Evolutionary conservation across 768 basidiomycete species (phyloP).

Genomic region (Cyclocybe aegerita): DNA sequence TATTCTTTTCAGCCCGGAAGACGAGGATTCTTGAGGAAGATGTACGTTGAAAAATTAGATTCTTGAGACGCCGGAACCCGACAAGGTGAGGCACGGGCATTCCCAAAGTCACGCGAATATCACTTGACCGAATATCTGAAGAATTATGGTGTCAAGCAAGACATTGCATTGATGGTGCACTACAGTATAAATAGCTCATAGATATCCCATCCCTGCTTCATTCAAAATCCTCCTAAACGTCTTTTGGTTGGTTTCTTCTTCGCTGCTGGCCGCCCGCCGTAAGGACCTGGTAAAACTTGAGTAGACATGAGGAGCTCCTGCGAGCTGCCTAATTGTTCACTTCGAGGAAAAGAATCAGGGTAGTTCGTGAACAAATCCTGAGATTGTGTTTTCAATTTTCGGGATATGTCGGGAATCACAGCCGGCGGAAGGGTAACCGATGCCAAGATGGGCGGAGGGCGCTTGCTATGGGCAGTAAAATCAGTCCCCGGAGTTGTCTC

Average conservation of each 20-base stretch:
- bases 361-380: constrained; percentile 10
- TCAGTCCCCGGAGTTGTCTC: not conserved
- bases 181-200: not conserved
- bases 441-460: constrained; percentile 13
- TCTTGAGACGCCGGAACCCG: not conserved
- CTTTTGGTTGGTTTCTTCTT: constrained; percentile 68
- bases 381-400: constrained; percentile 9
- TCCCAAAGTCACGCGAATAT: constrained; percentile 26
- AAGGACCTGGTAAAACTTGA: constrained; percentile 68
- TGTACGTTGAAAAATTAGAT: not conserved
- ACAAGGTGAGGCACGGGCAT: constrained; percentile 13
- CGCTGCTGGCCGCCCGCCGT: constrained; percentile 56
- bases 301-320: constrained; percentile 61
- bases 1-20: constrained; percentile 17
- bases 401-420: constrained; percentile 1
- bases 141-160: not conserved
- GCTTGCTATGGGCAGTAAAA: constrained; percentile 8
- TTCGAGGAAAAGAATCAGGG: not conserved
- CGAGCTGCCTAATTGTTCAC: constrained; percentile 2
- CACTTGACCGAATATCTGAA: constrained; percentile 24
- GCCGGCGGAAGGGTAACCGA: constrained; percentile 4
- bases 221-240: constrained; percentile 73
- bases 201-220: not conserved
- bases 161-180: not conserved
- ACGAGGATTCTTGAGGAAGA: constrained; percentile 1